Percentiles rank a stretch among this genome's conserved stretches.
These are phyloP conservation scores for Tagetes patula DNA, from an alignment of 129 eudicot genomes.

Conservation along the genomic window DNA sequence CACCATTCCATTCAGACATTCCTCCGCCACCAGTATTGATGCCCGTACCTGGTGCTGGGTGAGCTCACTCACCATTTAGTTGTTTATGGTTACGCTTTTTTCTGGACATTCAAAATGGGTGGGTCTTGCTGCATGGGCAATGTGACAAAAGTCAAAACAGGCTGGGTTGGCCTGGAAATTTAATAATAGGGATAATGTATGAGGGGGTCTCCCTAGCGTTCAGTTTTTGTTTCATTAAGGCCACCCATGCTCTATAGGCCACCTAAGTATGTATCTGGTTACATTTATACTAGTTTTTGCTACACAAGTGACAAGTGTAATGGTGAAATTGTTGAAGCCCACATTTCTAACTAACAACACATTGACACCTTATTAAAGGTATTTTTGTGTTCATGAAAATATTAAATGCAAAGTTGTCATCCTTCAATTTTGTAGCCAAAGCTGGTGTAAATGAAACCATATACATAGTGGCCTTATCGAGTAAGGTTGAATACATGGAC, in stretches of 20 bases:
- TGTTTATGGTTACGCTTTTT: not conserved
- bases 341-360: not conserved
- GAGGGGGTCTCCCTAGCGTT: no score
- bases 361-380: not conserved
- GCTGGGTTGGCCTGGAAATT: not conserved
- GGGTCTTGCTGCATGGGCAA: conserved; percentile 12
- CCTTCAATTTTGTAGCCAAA: not conserved
- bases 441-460: not conserved
- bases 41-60: conserved; percentile 99
- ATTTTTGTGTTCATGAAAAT: no score
- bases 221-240: not conserved
- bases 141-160: not conserved
- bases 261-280: not conserved
- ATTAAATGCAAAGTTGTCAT: not conserved
- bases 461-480: not conserved
- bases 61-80: conserved; percentile 15
- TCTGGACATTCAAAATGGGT: not conserved
- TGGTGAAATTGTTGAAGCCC: not conserved
- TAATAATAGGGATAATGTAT: not conserved
- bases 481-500: not conserved
- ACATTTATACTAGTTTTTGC: not conserved
- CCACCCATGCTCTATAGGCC: not conserved
- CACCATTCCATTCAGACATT: conserved; percentile 72
- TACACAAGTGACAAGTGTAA: not conserved
- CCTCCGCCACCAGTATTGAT: conserved; percentile 93